Evolutionary conservation across 1,284 basidiomycete species (phyloP).

Genomic region (Cutaneotrichosporon sp.): DNA sequence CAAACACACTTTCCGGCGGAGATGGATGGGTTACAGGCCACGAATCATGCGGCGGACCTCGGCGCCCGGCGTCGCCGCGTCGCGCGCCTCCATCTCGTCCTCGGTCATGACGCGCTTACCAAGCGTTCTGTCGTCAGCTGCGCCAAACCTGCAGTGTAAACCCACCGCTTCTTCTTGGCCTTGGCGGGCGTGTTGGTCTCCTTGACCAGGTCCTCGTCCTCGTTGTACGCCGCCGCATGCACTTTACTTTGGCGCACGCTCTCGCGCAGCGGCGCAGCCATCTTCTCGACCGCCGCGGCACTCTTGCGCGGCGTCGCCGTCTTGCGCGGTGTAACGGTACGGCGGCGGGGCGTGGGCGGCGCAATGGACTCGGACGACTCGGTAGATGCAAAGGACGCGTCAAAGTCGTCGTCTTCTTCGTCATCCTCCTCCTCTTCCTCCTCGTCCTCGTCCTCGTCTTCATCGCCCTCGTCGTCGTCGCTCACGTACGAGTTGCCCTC

Average conservation of each 20-base stretch:
- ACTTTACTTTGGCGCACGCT: slow-evolving; percentile 18
- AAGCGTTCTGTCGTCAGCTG: slow-evolving; percentile 41
- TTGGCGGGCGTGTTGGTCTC: slow-evolving; percentile 44
- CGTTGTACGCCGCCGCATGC: slow-evolving; percentile 14
- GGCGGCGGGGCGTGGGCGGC: slow-evolving; percentile 17
- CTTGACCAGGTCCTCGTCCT: slow-evolving; percentile 26
- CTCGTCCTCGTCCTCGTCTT: slow-evolving; percentile 19
- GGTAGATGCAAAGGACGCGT: slow-evolving; percentile 25
- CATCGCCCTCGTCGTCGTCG: not conserved
- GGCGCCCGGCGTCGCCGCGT: slow-evolving; percentile 24
- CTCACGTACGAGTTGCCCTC: slow-evolving; percentile 23
- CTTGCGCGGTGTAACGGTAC: slow-evolving; percentile 3
- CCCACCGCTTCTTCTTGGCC: slow-evolving; percentile 52
- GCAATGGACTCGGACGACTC: slow-evolving; percentile 19
- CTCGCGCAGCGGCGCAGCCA: slow-evolving; percentile 27
- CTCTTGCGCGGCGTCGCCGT: slow-evolving; percentile 1
- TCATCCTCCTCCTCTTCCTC: slow-evolving; percentile 6
- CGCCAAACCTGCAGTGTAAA: slow-evolving; percentile 6
- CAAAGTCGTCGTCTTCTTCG: slow-evolving; percentile 32
- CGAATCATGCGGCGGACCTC: slow-evolving; percentile 41
- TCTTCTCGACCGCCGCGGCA: not conserved
- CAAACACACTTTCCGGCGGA: too few relatives aligned
- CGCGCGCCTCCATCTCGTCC: slow-evolving; percentile 48
- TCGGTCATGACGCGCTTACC: slow-evolving; percentile 50
- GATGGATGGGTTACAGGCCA: not conserved